Evolutionary conservation across 1,284 basidiomycete species (phyloP), one percentile per base, ranked within the genome.

Genomic region (Farysia itapuensis): DNA sequence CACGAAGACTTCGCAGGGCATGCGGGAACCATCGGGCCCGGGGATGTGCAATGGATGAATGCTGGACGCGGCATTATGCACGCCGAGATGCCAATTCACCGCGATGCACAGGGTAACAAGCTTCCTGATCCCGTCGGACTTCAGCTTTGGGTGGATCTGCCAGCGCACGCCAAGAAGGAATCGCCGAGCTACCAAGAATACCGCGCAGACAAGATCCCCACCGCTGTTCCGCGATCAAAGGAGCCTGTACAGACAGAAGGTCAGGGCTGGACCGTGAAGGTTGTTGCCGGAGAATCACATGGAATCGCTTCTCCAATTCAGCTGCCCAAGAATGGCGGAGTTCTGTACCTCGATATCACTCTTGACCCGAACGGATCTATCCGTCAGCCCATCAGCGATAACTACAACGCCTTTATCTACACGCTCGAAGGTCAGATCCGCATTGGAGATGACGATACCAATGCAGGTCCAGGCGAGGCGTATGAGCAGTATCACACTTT

Each of bases 1-100:
- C 93, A 97, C 71, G 93, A 97, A 78, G 94, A 97, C 76, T 94
- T 90, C 22, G 85, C 85, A 4, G 92, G 93, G 2, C 89, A 96
- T 77, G 82, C 50, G 48, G 79, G 68, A 2, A 65, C 53, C 7
- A 87, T 96, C 53, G 84, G 84, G 33, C 79, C 86, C 4, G 92
- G 93, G 7, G 64, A 69, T 32, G 37, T 67, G 1, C 66, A 67
- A 25, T 68, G 63, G 65, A 70, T 70, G 65, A 59, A 53, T 24
- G 65, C 54, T 0, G 63, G 63, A 0, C 48, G 45, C 4, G 67
- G 67, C 4, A 68, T 70, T 35, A 59, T 69, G 56, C 79, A 79
- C 47, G 72, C 75, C 28, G 77, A 82, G 78, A 95, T 96, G 89
- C 93, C 94, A 3, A 80, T 90, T 4, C 86, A 88, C 58, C 84